Evolutionary conservation across 2,329 filamentous ascomycete genomes (phyloP).

Genomic region (Pseudogymnoascus sp.): DNA sequence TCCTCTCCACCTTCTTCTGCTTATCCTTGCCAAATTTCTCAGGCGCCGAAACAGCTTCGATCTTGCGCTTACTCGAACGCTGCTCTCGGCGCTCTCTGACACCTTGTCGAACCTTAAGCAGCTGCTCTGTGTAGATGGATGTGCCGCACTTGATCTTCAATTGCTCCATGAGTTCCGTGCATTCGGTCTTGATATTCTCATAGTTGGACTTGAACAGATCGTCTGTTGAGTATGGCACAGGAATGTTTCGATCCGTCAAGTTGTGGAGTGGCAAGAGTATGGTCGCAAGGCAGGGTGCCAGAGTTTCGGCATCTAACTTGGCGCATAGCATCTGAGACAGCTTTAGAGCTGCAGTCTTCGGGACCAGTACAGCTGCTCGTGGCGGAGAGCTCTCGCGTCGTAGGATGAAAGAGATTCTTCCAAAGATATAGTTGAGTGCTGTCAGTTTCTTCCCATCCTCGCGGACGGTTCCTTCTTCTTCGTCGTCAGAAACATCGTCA

Average conservation of each 20-base stretch:
- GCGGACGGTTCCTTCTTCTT: constrained; percentile 33
- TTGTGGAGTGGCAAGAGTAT: constrained; percentile 67
- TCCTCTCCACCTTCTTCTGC: constrained; percentile 73
- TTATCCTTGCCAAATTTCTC: constrained; percentile 72
- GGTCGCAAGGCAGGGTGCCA: constrained; percentile 54
- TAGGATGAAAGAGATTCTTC: constrained; percentile 68
- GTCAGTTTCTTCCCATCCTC: constrained; percentile 40
- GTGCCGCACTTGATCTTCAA: constrained; percentile 81
- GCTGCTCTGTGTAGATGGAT: constrained; percentile 63
- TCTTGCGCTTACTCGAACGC: constrained; percentile 74
- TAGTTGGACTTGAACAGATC: constrained; percentile 60
- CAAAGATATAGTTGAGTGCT: constrained; percentile 66
- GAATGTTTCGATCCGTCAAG: constrained; percentile 71
- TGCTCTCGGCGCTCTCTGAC: constrained; percentile 65
- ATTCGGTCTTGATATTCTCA: constrained; percentile 61
- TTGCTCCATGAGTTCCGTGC: constrained; percentile 69
- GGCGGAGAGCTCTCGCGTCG: constrained; percentile 63
- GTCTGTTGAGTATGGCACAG: constrained; percentile 61
- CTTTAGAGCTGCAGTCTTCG: constrained; percentile 67
- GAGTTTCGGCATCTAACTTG: constrained; percentile 47
- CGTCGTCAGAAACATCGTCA: constrained; percentile 32
- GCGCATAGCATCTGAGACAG: constrained; percentile 62
- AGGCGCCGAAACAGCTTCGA: constrained; percentile 76
- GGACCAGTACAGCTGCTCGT: constrained; percentile 52
- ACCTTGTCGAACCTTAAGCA: constrained; percentile 63